phyloP scores from a whole-genome alignment of 1,284 basidiomycete species.

The Puccinia polysora region DNA sequence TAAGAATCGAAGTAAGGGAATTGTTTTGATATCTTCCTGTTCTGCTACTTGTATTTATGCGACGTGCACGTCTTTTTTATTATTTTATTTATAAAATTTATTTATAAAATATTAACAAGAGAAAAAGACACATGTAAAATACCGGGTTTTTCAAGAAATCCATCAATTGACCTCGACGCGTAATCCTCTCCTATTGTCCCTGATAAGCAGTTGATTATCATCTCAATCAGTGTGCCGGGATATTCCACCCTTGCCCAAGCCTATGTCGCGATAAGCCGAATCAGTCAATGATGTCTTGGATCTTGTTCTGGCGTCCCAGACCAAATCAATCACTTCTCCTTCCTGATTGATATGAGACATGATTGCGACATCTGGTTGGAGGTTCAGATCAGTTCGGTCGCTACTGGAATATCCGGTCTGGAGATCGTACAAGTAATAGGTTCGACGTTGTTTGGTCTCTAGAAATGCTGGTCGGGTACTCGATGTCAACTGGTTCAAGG shows the following conservation, averaged over 20 bases:
- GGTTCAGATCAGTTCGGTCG: constrained; percentile 24
- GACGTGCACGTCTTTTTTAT: no score
- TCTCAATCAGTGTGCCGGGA: no score
- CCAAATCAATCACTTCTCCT: constrained; percentile 47
- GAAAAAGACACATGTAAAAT: no score
- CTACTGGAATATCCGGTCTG: constrained; percentile 4
- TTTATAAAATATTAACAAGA: no score
- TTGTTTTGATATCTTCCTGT: no score
- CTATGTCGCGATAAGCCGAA: constrained; percentile 7
- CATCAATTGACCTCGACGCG: no score
- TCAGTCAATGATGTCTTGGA: constrained; percentile 1
- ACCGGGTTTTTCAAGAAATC: no score
- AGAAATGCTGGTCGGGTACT: constrained; percentile 46
- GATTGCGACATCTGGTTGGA: constrained; percentile 44
- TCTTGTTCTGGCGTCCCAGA: constrained; percentile 46
- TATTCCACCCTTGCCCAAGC: not conserved
- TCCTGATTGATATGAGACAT: constrained; percentile 49
- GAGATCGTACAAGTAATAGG: constrained; percentile 48
- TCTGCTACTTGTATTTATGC: no score
- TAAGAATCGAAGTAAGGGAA: no score
- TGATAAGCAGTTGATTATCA: no score
- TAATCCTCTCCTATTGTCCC: no score
- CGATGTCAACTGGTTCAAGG: constrained; percentile 47
- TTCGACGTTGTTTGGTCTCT: constrained; percentile 47
- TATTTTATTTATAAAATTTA: no score